phyloP scores from a whole-genome alignment of 23 red algal species.

The Rhodosorus marinus region DNA sequence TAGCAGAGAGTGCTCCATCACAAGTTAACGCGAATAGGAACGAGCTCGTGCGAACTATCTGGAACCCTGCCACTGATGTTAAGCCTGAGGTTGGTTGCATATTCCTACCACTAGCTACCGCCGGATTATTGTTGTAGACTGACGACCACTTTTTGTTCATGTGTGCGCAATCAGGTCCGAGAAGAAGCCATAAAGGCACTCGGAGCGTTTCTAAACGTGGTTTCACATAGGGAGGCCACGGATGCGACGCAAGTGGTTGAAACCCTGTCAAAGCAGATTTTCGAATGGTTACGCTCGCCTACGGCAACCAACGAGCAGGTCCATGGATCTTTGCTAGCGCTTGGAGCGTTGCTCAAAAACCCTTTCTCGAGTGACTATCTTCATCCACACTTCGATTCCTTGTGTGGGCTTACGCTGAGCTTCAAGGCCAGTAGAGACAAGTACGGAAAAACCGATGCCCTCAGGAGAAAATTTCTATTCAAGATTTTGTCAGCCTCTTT shows the following conservation, averaged over 20 bases:
- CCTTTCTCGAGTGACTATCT: conserved; percentile 11
- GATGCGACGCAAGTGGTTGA: conserved; percentile 10
- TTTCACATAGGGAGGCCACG: conserved; percentile 3
- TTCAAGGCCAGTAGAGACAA: conserved; percentile 15
- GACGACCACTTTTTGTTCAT: no score
- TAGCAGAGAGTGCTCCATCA: conserved; percentile 10
- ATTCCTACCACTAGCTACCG: no score
- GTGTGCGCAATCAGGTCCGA: conserved; percentile 5
- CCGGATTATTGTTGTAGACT: no score
- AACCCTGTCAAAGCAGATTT: conserved; percentile 1
- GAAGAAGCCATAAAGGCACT: conserved; percentile 9
- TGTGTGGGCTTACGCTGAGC: conserved; percentile 22
- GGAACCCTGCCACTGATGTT: conserved; percentile 1
- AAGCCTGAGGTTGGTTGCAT: no score
- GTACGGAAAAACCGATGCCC: no score
- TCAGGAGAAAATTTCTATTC: no score
- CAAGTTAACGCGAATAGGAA: conserved; percentile 9
- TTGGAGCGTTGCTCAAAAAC: conserved; percentile 19
- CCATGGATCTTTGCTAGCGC: conserved; percentile 39
- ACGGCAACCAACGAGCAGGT: background rate
- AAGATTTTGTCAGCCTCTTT: no score
- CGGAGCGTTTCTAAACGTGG: conserved; percentile 7
- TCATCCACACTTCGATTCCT: background rate
- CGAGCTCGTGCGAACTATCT: conserved; percentile 3
- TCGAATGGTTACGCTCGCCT: background rate